phyloP scores from a whole-genome alignment of 2,329 filamentous ascomycete species.

The Pezicula carpinea region DNA sequence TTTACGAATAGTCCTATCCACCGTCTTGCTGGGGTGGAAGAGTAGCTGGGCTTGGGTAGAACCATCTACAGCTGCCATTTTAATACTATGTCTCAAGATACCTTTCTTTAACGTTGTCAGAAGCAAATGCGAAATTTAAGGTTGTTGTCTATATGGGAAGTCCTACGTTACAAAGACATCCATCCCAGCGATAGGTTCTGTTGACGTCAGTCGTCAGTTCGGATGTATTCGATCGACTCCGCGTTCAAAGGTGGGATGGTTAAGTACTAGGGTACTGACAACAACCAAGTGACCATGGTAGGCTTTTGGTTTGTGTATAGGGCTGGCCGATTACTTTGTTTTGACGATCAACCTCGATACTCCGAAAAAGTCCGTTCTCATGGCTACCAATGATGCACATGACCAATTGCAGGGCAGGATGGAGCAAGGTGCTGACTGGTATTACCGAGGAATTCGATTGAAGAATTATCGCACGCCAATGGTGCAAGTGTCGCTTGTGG shows the following conservation, averaged over 20 bases:
- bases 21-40: background rate
- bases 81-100: background rate
- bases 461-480: constrained; percentile 3
- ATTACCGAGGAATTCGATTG: constrained; percentile 1
- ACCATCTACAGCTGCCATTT: background rate
- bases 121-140: too few relatives aligned
- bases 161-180: too few relatives aligned
- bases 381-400: background rate
- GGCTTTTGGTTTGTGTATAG: too few relatives aligned
- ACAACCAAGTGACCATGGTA: too few relatives aligned
- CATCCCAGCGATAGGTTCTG: too few relatives aligned
- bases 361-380: background rate
- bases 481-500: constrained; percentile 7
- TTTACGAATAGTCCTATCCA: background rate
- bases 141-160: too few relatives aligned
- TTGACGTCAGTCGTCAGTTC: too few relatives aligned
- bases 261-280: too few relatives aligned
- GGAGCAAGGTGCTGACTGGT: background rate
- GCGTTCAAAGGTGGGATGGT: too few relatives aligned
- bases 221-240: too few relatives aligned
- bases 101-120: background rate
- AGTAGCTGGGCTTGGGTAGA: background rate
- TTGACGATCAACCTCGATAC: too few relatives aligned
- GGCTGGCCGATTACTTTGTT: too few relatives aligned
- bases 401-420: background rate